A percentile compares a stretch with the other conserved stretches of the same genome.
These are phyloP conservation scores for Bimuria novae-zelandiae DNA, from an alignment of 2,329 filamentous ascomycete genomes.

Conservation along the genomic window DNA sequence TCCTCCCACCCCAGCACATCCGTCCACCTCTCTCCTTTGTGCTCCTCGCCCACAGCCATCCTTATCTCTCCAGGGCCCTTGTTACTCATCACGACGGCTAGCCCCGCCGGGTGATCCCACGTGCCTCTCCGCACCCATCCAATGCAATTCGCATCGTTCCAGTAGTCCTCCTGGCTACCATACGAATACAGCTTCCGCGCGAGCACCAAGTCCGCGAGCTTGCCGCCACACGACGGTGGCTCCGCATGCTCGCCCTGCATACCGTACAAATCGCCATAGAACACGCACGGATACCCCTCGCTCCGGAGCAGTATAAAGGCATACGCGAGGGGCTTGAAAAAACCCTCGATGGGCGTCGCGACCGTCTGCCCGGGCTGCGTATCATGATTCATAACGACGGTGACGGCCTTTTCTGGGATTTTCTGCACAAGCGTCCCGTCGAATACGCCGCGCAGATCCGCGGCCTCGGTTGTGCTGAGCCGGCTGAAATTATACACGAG, in stretches of 20 bases:
- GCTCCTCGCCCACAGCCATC: slow-evolving; percentile 65
- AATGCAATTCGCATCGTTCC: slow-evolving; percentile 63
- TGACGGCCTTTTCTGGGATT: slow-evolving; percentile 63
- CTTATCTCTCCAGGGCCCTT: slow-evolving; percentile 51
- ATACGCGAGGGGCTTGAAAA: slow-evolving; percentile 75
- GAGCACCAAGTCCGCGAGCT: slow-evolving; percentile 63
- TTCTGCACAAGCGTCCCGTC: slow-evolving; percentile 62
- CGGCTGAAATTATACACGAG: slow-evolving; percentile 70
- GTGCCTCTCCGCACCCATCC: slow-evolving; percentile 63
- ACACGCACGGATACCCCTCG: slow-evolving; percentile 68
- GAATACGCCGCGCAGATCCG: slow-evolving; percentile 68
- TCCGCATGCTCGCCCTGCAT: slow-evolving; percentile 59
- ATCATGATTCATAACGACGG: slow-evolving; percentile 74
- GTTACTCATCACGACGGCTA: slow-evolving; percentile 58
- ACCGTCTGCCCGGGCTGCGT: slow-evolving; percentile 68
- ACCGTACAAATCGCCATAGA: slow-evolving; percentile 73
- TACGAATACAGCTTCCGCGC: slow-evolving; percentile 70
- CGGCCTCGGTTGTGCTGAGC: slow-evolving; percentile 60
- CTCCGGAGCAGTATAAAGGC: slow-evolving; percentile 70
- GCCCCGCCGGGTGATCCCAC: slow-evolving; percentile 54
- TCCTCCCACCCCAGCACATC: slow-evolving; percentile 63
- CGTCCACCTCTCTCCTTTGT: slow-evolving; percentile 66
- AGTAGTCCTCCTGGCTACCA: slow-evolving; percentile 67
- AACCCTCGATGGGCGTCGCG: slow-evolving; percentile 65
- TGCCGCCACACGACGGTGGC: slow-evolving; percentile 57